These are phyloP conservation scores for Kwoniella sp. DNA, from an alignment of 768 basidiomycete genomes.

Conservation along the genomic window DNA sequence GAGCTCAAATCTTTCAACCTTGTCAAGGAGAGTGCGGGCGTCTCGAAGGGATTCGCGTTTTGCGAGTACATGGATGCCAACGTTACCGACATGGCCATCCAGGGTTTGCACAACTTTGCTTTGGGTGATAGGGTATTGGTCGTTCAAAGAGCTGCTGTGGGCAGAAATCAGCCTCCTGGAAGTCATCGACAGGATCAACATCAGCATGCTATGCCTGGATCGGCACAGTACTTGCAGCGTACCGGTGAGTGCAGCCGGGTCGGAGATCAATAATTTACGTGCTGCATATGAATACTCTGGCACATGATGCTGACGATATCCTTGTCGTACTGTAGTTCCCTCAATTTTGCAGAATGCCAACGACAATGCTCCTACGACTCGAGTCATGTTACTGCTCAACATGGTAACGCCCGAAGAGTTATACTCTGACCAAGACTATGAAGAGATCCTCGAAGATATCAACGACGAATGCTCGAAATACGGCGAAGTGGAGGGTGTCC, in stretches of 20 bases:
- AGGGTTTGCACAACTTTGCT: conserved; percentile 95
- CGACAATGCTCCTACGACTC: conserved; percentile 65
- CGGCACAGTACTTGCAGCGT: conserved; percentile 34
- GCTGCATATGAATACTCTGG: too few relatives aligned
- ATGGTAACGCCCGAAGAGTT: conserved; percentile 97
- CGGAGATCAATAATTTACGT: too few relatives aligned
- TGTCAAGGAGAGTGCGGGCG: conserved; percentile 80
- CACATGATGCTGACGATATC: not conserved
- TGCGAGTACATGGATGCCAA: conserved; percentile 90
- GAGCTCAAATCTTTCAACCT: conserved; percentile 97
- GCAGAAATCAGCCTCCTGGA: conserved; percentile 52
- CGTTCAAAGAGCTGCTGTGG: conserved; percentile 94
- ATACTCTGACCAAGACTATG: conserved; percentile 84
- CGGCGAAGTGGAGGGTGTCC: conserved; percentile 52
- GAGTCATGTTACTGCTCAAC: conserved; percentile 95
- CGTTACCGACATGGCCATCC: conserved; percentile 93
- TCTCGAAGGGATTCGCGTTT: conserved; percentile 98
- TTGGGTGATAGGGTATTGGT: conserved; percentile 93
- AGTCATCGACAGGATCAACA: conserved; percentile 19
- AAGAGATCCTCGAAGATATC: conserved; percentile 91
- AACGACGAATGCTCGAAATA: conserved; percentile 59
- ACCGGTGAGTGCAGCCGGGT: conserved; percentile 22
- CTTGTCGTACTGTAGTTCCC: conserved; percentile 21
- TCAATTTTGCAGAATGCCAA: conserved; percentile 46
- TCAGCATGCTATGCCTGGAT: conserved; percentile 28